Evolutionary conservation across 2,329 filamentous ascomycete genomes (phyloP).

Genomic region (Aspergillus amoenus): DNA sequence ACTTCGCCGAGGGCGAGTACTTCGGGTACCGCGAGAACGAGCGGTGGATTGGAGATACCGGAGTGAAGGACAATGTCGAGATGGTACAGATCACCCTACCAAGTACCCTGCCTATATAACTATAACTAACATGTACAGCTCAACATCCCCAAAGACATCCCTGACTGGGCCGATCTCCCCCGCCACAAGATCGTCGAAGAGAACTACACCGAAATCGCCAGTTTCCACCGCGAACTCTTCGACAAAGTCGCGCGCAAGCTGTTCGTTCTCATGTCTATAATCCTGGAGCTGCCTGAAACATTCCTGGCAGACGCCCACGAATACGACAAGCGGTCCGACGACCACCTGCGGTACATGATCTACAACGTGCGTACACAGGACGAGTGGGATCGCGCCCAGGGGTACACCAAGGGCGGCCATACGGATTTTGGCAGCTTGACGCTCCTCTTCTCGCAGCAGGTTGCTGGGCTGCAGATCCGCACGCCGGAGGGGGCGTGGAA

Average conservation of each 20-base stretch:
- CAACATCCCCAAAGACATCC: conserved; percentile 12
- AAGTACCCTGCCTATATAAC: too few relatives aligned
- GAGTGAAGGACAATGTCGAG: conserved; percentile 36
- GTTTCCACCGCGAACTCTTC: conserved; percentile 53
- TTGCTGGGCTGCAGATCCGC: conserved; percentile 57
- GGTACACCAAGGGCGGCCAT: conserved; percentile 51
- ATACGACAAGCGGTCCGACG: conserved; percentile 58
- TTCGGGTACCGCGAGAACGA: conserved; percentile 34
- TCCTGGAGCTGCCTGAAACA: conserved; percentile 61
- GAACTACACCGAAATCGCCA: conserved; percentile 56
- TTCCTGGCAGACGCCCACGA: conserved; percentile 55
- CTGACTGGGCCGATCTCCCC: conserved; percentile 21
- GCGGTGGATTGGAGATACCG: conserved; percentile 35
- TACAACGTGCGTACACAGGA: conserved; percentile 52
- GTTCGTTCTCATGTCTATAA: conserved; percentile 58
- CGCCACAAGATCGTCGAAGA: conserved; percentile 45
- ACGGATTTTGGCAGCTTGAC: conserved; percentile 60
- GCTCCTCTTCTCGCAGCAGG: conserved; percentile 57
- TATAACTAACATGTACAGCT: neutral
- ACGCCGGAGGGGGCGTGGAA: conserved; percentile 49
- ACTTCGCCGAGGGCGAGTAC: conserved; percentile 33
- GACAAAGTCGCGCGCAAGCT: conserved; percentile 56
- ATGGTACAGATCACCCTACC: conserved; percentile 19
- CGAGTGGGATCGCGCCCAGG: conserved; percentile 46
- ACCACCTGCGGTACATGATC: conserved; percentile 62